phyloP scores from a whole-genome alignment of 1,284 basidiomycete species.

The Phellinidium pouzarii region DNA sequence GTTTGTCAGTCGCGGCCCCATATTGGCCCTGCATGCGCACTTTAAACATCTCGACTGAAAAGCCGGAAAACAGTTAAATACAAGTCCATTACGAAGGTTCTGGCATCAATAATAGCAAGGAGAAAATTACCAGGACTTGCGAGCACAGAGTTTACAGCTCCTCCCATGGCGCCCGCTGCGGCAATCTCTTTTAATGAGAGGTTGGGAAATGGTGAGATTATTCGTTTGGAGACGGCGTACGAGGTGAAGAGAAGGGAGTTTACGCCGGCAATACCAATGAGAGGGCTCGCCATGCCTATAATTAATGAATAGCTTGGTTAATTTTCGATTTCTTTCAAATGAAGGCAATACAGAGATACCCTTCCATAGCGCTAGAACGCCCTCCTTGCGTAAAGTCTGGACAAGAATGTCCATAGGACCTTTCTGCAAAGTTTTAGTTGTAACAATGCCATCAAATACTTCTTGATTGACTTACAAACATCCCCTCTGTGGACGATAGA shows the following conservation, averaged over 20 bases:
- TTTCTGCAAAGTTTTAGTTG: slow-evolving; percentile 45
- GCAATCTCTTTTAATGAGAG: slow-evolving; percentile 77
- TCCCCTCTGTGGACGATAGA: slow-evolving; percentile 44
- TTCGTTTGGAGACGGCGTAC: slow-evolving; percentile 74
- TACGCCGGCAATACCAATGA: slow-evolving; percentile 93
- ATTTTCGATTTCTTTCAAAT: not conserved
- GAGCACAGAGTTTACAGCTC: slow-evolving; percentile 81
- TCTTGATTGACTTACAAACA: slow-evolving; percentile 58
- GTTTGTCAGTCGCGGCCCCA: slow-evolving; percentile 69
- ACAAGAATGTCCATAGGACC: slow-evolving; percentile 85
- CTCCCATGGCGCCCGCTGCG: slow-evolving; percentile 84
- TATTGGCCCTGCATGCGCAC: slow-evolving; percentile 98
- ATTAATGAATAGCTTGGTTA: not conserved
- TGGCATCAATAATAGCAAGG: not conserved
- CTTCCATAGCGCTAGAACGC: slow-evolving; percentile 88
- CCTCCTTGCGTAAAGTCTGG: slow-evolving; percentile 82
- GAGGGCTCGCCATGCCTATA: slow-evolving; percentile 82
- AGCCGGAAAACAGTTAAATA: not conserved
- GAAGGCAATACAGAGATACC: slow-evolving; percentile 36
- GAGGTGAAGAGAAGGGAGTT: slow-evolving; percentile 93
- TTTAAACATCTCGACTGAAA: slow-evolving; percentile 79
- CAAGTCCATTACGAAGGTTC: no score
- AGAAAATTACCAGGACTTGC: slow-evolving; percentile 70
- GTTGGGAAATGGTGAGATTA: slow-evolving; percentile 84
- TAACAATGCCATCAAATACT: not conserved